Evolutionary conservation across 257 asterid genomes (phyloP).

Genomic region (Solanum peruvianum): DNA sequence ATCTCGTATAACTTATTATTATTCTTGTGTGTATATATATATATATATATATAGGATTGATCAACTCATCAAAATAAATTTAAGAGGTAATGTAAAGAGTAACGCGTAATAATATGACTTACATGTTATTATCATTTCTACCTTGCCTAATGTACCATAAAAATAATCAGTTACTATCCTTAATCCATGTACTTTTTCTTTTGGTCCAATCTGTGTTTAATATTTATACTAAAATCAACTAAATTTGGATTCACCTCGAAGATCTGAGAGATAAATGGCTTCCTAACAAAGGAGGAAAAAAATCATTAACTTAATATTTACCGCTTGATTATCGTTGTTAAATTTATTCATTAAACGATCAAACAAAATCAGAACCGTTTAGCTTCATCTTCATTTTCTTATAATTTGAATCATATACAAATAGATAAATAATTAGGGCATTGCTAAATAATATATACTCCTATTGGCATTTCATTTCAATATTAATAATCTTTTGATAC

Average conservation of each 20-base stretch:
- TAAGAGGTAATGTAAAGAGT: neutral
- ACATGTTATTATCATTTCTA: neutral
- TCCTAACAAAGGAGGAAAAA: too few relatives aligned
- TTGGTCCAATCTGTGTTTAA: too few relatives aligned
- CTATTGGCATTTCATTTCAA: neutral
- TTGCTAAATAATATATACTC: neutral
- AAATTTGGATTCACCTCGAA: too few relatives aligned
- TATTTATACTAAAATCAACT: fast-evolving
- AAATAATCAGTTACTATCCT: neutral
- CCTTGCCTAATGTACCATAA: neutral
- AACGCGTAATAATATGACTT: neutral
- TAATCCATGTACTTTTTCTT: neutral
- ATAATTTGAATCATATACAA: neutral
- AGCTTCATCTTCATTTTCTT: neutral
- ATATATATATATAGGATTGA: neutral
- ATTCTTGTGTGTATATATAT: too few relatives aligned
- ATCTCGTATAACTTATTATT: neutral
- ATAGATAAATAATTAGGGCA: neutral
- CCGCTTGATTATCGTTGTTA: neutral
- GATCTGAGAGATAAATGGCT: too few relatives aligned
- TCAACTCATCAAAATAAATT: neutral
- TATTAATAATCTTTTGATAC: neutral
- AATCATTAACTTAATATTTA: neutral
- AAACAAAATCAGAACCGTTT: neutral
- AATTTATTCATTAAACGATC: neutral